Evolutionary conservation across 768 basidiomycete species (phyloP), one percentile per base, ranked within the genome.

Genomic region (Plicaturopsis crispa): DNA sequence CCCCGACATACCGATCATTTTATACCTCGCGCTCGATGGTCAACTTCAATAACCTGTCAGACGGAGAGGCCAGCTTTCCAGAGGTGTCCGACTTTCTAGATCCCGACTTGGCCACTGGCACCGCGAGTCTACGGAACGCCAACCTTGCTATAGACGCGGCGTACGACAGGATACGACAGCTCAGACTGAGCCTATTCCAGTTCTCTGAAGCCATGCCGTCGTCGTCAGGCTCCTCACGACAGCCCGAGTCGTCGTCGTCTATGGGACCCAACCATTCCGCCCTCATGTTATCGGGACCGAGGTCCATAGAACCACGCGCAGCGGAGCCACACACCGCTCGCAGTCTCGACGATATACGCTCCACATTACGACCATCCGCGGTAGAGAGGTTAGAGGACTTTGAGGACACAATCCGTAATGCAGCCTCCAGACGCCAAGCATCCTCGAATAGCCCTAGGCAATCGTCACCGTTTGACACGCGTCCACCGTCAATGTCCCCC

Each of bases 81-180:
- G n/a, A n/a, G n/a, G n/a, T n/a, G n/a, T n/a, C n/a, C n/a, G n/a
- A n/a, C n/a, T n/a, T n/a, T n/a, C n/a, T n/a, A n/a, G n/a, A n/a
- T n/a, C n/a, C n/a, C n/a, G n/a, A n/a, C n/a, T n/a, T n/a, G n/a
- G n/a, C n/a, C n/a, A n/a, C n/a, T n/a, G n/a, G n/a, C n/a, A n/a
- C n/a, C n/a, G n/a, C n/a, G 33, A 66, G 48, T 49, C 55, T 76
- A 21, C 69, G 69, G 23, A 63, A 68, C 39, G 72, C 74, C n/a
- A 68, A 75, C 28, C 57, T 60, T n/a, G 70, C 70, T 5, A 58
- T 78, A 26, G 72, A 76, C 38, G 65, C 67, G 24, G 76, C 73
- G 16, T 75, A 73, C 53, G 65, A 61, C 44, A 68, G 72, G 33
- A 71, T 79, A 49, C 66, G 67, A 35, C 69, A 72, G 53, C 67